Percentiles rank a stretch among this genome's conserved stretches.
Evolutionary conservation across 2,329 filamentous ascomycete genomes (phyloP).

Genomic region (Berkeleyomyces rouxiae): DNA sequence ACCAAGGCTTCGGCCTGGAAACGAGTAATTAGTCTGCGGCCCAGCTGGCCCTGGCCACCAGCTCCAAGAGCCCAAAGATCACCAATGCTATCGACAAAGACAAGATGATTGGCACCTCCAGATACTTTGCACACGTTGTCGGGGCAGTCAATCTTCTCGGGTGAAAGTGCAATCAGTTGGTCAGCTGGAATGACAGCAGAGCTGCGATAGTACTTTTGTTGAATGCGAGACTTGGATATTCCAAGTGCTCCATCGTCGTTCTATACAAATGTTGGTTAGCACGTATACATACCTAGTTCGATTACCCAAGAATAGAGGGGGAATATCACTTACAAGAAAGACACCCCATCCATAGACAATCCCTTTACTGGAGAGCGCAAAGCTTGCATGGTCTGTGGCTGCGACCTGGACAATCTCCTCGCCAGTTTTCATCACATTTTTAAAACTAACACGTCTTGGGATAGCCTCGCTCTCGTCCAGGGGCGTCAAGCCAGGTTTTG

Average conservation of each 20-base stretch:
- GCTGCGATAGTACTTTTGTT: background rate
- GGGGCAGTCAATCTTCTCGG: slow-evolving; percentile 32
- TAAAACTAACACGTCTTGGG: slow-evolving; percentile 20
- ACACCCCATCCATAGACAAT: slow-evolving; percentile 51
- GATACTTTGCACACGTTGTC: slow-evolving; percentile 34
- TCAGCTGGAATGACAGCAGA: slow-evolving; percentile 2
- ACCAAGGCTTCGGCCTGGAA: slow-evolving; percentile 30
- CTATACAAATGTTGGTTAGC: slow-evolving; percentile 12
- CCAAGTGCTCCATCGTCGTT: slow-evolving; percentile 34
- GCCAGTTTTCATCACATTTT: slow-evolving; percentile 33
- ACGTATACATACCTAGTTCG: background rate
- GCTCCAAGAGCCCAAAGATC: slow-evolving; percentile 40
- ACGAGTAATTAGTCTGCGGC: slow-evolving; percentile 33
- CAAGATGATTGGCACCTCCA: slow-evolving; percentile 40
- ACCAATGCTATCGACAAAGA: slow-evolving; percentile 34
- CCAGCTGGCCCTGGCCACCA: slow-evolving; percentile 29
- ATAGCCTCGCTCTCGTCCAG: slow-evolving; percentile 3
- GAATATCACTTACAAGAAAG: slow-evolving; percentile 29
- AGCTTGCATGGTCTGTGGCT: slow-evolving; percentile 45
- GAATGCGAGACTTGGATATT: slow-evolving; percentile 24
- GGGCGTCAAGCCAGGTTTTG: slow-evolving; percentile 43
- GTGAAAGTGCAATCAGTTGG: slow-evolving; percentile 15
- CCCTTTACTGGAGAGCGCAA: slow-evolving; percentile 44
- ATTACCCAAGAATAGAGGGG: background rate
- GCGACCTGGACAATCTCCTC: slow-evolving; percentile 37